Evolutionary conservation across 306 rosid species (phyloP).

Genomic region (Trifolium dubium): DNA sequence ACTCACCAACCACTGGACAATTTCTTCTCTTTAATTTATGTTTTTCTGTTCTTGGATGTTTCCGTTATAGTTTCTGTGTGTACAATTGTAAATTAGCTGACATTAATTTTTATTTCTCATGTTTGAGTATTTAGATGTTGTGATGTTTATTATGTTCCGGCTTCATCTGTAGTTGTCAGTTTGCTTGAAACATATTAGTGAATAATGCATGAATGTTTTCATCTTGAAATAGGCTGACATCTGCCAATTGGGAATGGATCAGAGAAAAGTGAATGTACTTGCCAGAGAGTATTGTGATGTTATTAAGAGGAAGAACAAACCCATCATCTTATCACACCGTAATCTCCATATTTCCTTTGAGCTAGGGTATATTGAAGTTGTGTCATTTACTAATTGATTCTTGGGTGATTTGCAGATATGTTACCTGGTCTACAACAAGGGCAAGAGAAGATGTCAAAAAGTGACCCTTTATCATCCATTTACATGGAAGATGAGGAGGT

Average conservation of each 20-base stretch:
- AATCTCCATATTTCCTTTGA: constrained; percentile 20
- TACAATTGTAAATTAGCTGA: background rate
- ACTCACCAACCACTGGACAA: background rate
- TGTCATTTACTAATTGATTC: constrained; percentile 37
- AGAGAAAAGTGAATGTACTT: constrained; percentile 84
- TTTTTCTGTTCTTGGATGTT: background rate
- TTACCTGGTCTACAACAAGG: constrained; percentile 86
- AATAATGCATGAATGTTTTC: constrained; percentile 33
- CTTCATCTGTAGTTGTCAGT: background rate
- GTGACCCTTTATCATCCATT: constrained; percentile 78
- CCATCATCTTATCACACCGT: constrained; percentile 84
- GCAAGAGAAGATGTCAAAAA: constrained; percentile 91
- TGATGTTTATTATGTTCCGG: constrained; percentile 16
- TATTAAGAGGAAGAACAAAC: constrained; percentile 90
- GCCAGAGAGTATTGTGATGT: constrained; percentile 88
- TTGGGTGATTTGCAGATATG: constrained; percentile 68
- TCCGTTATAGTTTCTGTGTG: background rate
- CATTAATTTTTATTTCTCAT: background rate
- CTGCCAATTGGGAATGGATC: constrained; percentile 97
- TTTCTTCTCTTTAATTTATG: constrained; percentile 1
- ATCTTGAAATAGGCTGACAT: constrained; percentile 72
- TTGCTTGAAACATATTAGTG: constrained; percentile 27
- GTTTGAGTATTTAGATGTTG: constrained; percentile 8
- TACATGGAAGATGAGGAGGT: constrained; percentile 98
- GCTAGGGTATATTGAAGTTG: constrained; percentile 17